These are phyloP conservation scores for Allium fistulosum DNA, from an alignment of 106 monocot species.

Conservation along the genomic window DNA sequence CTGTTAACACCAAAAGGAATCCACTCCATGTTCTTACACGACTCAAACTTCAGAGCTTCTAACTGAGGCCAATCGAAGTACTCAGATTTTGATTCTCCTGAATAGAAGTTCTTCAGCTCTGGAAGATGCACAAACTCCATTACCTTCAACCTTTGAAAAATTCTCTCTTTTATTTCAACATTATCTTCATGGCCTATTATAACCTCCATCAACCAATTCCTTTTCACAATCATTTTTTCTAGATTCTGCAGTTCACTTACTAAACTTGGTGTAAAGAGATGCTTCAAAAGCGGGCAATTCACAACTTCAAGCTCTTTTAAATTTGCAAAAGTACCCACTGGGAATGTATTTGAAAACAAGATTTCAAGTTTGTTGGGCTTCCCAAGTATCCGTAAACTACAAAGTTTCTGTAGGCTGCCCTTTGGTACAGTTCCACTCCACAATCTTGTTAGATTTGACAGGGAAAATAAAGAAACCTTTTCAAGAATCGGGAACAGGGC, in stretches of 20 bases:
- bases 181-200: too few relatives aligned
- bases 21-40: conserved; percentile 7
- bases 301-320: conserved; percentile 12
- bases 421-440: background rate
- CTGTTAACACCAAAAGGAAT: conserved; percentile 11
- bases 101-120: too few relatives aligned
- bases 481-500: background rate
- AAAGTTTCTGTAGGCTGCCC: background rate
- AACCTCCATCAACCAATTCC: too few relatives aligned
- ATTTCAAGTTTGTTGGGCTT: too few relatives aligned
- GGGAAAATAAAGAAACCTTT: background rate
- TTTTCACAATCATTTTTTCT: background rate
- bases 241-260: conserved; percentile 5
- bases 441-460: background rate
- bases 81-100: too few relatives aligned
- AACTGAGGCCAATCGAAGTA: too few relatives aligned
- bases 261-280: conserved; percentile 18
- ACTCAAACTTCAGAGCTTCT: conserved; percentile 8
- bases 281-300: background rate
- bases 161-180: too few relatives aligned
- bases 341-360: too few relatives aligned
- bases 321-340: conserved; percentile 5
- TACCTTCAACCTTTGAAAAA: too few relatives aligned
- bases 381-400: too few relatives aligned
- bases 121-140: too few relatives aligned